Evolutionary conservation across 805 yeast genomes (phyloP).

Genomic region (Candida orba): DNA sequence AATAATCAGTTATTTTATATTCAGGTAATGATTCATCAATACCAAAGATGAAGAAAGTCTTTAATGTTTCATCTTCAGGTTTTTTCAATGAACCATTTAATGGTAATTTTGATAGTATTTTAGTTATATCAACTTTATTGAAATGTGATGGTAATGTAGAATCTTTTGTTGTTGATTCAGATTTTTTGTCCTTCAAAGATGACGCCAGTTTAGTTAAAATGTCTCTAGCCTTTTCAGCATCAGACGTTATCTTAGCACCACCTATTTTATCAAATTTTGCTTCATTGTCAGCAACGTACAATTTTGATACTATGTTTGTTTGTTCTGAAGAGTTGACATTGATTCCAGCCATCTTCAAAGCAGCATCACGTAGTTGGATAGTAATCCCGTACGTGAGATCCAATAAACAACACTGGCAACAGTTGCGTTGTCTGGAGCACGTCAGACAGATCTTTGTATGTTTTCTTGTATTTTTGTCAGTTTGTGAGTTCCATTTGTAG

Average conservation of each 20-base stretch:
- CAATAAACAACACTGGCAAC: conserved; percentile 83
- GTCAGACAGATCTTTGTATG: conserved; percentile 70
- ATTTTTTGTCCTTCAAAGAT: conserved; percentile 12
- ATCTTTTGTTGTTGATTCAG: conserved; percentile 5
- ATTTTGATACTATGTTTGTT: conserved; percentile 44
- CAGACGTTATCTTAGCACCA: conserved; percentile 29
- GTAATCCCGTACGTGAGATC: conserved; percentile 83
- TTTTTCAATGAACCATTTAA: conserved; percentile 47
- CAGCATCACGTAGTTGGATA: conserved; percentile 68
- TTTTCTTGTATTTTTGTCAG: conserved; percentile 34
- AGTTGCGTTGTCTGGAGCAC: conserved; percentile 72
- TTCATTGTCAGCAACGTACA: conserved; percentile 49
- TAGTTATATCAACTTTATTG: conserved; percentile 38
- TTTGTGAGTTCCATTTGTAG: conserved; percentile 61
- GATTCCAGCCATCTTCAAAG: conserved; percentile 63
- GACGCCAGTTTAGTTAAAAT: conserved; percentile 39
- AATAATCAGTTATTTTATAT: conserved; percentile 45
- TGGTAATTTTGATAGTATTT: conserved; percentile 56
- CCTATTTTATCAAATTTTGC: conserved; percentile 27
- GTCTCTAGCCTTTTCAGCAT: conserved; percentile 37
- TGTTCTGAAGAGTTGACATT: conserved; percentile 34
- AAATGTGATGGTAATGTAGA: conserved; percentile 11
- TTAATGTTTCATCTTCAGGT: conserved; percentile 36
- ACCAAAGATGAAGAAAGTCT: conserved; percentile 71
- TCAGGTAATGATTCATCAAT: conserved; percentile 61